phyloP scores from a whole-genome alignment of 208 protist genomes.

The Leptomonas pyrrhocoris region DNA sequence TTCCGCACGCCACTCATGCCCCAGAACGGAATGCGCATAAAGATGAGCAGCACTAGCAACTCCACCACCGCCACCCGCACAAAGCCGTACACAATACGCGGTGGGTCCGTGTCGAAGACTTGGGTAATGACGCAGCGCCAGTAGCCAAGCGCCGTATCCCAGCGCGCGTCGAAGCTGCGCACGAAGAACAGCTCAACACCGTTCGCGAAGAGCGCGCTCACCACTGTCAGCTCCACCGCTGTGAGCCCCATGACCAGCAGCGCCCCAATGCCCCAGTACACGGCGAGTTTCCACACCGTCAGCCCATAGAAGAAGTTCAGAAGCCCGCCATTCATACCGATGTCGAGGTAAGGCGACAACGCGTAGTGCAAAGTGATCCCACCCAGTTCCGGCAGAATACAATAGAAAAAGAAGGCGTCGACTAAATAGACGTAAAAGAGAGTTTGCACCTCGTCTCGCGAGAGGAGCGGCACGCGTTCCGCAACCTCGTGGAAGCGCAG shows the following conservation, averaged over 20 bases:
- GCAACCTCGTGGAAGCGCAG: constrained; percentile 61
- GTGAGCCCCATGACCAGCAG: constrained; percentile 55
- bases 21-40: constrained; percentile 52
- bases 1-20: constrained; percentile 35
- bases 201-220: constrained; percentile 71
- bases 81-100: constrained; percentile 53
- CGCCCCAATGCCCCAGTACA: constrained; percentile 69
- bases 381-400: constrained; percentile 44
- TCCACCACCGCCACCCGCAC: constrained; percentile 50
- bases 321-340: constrained; percentile 36
- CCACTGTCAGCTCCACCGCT: constrained; percentile 52
- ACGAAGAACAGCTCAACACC: constrained; percentile 85
- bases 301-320: constrained; percentile 35
- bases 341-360: constrained; percentile 56
- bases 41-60: constrained; percentile 51
- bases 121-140: constrained; percentile 69
- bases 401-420: constrained; percentile 61
- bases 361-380: constrained; percentile 68
- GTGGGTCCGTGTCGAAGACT: constrained; percentile 63
- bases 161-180: constrained; percentile 62
- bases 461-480: constrained; percentile 40
- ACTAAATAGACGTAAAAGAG: constrained; percentile 63
- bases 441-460: constrained; percentile 34
- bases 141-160: constrained; percentile 50
- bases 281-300: constrained; percentile 40